Base-by-base conservation (phyloP, 495 filamentous ascomycete genomes). In the Lasiosphaeris hirsuta region DNA sequence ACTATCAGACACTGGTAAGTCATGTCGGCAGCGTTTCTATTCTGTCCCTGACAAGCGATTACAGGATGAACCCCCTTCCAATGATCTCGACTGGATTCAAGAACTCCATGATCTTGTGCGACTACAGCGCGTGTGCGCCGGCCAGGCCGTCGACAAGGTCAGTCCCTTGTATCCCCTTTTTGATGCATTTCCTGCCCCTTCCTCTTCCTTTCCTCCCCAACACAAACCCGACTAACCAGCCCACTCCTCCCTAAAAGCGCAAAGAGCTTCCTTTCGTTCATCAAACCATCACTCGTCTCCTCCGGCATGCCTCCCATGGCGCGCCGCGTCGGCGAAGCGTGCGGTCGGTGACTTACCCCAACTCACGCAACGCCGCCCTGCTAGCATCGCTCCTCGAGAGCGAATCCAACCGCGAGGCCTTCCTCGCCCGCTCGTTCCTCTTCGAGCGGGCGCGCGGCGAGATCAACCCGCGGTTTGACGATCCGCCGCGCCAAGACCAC, bases 341-440 rank as follows among this genome's bases (percentile, higher is more conserved):
- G 19, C 58, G 55, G 36, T 55, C 63, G 3, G 54, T 57, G 30
- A 75, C 65, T 10, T 63, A 71, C 58, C 66, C 65, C 2, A 15
- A 38, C 8, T 78, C 76, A 14, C 69, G 70, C 42, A 85, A 87
- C 63, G 57, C 69, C 11, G 60, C 72, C 4, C 60, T 86, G 6
- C 77, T 80, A 35, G 75, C 73, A 45, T 50, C 68, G 6, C 59
- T 84, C 18, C 74, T 76, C 53, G 54, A 60, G 7, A 18, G 66
- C 9, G 66, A 72, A n/a, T 48, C 60, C 36, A 78, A 73, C 47
- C 71, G 73, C 19, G 60, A 70, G 13, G 71, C 71, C 15, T 78
- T 84, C 59, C 64, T 86, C 23, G 72, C 70, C 37, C 71, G 70
- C 48, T 86, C 83, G 17, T 75, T 70, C n/a, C 69, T 85, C 10